Evolutionary conservation across 2,329 filamentous ascomycete species (phyloP), one percentile per base, ranked within the genome.

Genomic region (Xylaria arbuscula): DNA sequence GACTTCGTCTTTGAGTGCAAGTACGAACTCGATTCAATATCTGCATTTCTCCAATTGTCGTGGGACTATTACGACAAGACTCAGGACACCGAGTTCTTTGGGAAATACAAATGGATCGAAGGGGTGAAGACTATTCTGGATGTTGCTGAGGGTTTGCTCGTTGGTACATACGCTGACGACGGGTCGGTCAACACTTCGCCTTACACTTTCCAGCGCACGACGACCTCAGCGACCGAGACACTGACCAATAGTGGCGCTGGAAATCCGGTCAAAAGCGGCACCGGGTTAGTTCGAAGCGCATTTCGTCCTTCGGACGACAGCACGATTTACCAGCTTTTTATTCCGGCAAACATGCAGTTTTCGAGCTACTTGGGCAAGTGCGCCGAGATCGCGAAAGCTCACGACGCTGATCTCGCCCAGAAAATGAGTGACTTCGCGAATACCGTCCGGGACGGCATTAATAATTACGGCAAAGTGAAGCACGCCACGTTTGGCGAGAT

Each of bases 271-370:
- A 89, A 87, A 66, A 87, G 85, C 36, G 92, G 91, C 0, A 82
- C 80, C n/a, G 91, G 91, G 0, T 84, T 95, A 24, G 86, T 94
- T 61, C 88, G 92, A 68, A 93, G 90, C 71, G 91, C 92, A 2
- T 95, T 95, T 82, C 86, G 92, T 1, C 92, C 92, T 1, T 93
- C 90, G 67, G 92, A 95, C 78, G 92, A 95, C 77, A 88, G 92
- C 32, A 92, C 90, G 0, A 93, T 91, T 53, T 87, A 93, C 67
- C 91, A 92, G 72, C 92, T 91, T 77, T 89, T 93, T 78, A 92
- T 94, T 73, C 92, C 92, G 0, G 88, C 90, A 15, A 95, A 95
- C 76, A 90, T 90, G 88, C 89, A 89, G 86, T 88, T 90, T 74
- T 83, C 86, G 40, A 80, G 83, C 47, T 88, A 87, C 71, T 80